These are phyloP conservation scores for Sporothrix dimorphospora DNA, from an alignment of 2,329 filamentous ascomycete genomes.

Conservation along the genomic window DNA sequence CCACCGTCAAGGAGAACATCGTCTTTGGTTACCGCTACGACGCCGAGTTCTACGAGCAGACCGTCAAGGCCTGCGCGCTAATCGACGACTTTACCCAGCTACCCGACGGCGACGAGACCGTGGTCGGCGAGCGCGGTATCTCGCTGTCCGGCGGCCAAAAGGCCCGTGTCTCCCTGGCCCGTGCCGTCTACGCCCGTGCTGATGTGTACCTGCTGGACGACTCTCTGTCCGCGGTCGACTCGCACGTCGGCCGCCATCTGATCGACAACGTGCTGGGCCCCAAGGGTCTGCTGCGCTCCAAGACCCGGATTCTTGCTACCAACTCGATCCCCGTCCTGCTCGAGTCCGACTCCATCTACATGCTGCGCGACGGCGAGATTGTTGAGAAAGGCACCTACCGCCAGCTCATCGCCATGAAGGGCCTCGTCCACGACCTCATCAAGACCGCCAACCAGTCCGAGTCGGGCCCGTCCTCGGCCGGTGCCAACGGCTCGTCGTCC, in stretches of 20 bases:
- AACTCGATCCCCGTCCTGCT: constrained; percentile 91
- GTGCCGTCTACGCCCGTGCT: constrained; percentile 94
- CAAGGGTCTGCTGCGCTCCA: constrained; percentile 77
- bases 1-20: constrained; percentile 95
- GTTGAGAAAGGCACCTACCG: constrained; percentile 88
- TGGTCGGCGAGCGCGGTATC: constrained; percentile 95
- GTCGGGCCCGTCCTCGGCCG: constrained; percentile 45
- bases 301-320: constrained; percentile 90
- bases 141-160: constrained; percentile 96
- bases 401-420: constrained; percentile 91
- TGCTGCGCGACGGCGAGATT: constrained; percentile 81
- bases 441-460: constrained; percentile 69
- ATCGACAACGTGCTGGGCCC: constrained; percentile 92
- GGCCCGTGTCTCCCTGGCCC: constrained; percentile 85
- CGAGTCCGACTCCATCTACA: constrained; percentile 84
- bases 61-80: constrained; percentile 87
- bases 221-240: constrained; percentile 94
- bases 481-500: constrained; percentile 35
- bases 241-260: constrained; percentile 92
- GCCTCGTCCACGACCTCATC: constrained; percentile 82
- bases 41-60: constrained; percentile 90
- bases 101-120: constrained; percentile 93
- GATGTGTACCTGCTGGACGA: constrained; percentile 96
- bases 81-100: constrained; percentile 88
- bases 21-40: constrained; percentile 95